Conservation (phyloP, 306 rosid genomes). For the Glycyrrhiza uralensis region DNA sequence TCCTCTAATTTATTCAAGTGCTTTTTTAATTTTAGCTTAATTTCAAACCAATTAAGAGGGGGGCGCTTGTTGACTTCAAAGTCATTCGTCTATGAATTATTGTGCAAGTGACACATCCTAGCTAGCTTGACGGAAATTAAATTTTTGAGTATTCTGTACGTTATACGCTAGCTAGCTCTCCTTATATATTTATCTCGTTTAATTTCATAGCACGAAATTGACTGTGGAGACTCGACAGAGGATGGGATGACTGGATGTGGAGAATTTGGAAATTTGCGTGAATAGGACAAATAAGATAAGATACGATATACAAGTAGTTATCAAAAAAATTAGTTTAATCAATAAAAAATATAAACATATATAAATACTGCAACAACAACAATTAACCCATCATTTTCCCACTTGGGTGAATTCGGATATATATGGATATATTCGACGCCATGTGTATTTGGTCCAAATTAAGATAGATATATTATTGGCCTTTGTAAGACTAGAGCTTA, state of each 20-base stretch:
- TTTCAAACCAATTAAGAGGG: not conserved
- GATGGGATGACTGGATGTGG: not conserved
- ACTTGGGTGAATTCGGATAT: too few species aligned
- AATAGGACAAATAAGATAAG: not conserved
- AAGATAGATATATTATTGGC: too few species aligned
- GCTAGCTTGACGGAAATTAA: not conserved
- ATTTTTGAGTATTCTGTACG: not conserved
- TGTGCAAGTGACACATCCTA: not conserved
- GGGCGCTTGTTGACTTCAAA: slow-evolving; percentile 10
- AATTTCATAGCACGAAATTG: not conserved
- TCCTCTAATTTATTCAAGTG: not conserved
- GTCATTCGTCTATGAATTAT: not conserved
- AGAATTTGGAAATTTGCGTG: not conserved
- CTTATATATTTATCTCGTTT: not conserved
- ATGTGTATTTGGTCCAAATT: too few species aligned
- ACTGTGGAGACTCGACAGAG: not conserved
- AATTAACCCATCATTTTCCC: too few species aligned
- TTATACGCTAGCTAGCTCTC: too few species aligned
- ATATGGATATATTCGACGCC: too few species aligned
- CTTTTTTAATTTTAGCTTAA: not conserved
- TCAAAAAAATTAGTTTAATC: too few species aligned
- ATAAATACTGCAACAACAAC: too few species aligned
- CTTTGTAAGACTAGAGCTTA: too few species aligned
- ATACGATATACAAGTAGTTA: too few species aligned
- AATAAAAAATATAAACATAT: too few species aligned